A percentile compares a stretch with the other conserved stretches of the same genome.
Evolutionary conservation across 1,139 yeast species (phyloP).

Genomic region (Pichia sp.): DNA sequence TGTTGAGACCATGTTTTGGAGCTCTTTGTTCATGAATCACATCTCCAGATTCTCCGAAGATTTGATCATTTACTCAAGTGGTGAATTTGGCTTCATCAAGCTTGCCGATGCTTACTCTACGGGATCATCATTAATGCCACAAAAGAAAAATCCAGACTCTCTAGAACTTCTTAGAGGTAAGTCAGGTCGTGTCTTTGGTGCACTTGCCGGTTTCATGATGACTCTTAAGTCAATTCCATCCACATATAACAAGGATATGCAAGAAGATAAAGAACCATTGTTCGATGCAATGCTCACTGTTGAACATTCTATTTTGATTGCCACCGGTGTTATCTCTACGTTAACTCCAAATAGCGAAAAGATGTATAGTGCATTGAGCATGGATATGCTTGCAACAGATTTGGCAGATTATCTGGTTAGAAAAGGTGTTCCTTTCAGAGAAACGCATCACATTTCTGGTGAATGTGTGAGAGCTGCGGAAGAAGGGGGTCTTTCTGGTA

Average conservation of each 20-base stretch:
- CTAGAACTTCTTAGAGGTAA: constrained; percentile 93
- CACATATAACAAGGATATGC: constrained; percentile 96
- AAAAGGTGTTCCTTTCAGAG: constrained; percentile 98
- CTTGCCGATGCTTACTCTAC: constrained; percentile 98
- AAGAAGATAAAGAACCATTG: constrained; percentile 96
- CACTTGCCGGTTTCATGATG: constrained; percentile 93
- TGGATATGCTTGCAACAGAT: constrained; percentile 99
- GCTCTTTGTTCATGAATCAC: constrained; percentile 92
- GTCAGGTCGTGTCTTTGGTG: constrained; percentile 95
- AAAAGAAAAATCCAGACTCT: constrained; percentile 96
- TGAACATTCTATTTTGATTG: constrained; percentile 86
- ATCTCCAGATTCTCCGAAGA: constrained; percentile 92
- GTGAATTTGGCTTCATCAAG: constrained; percentile 91
- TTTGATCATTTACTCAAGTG: constrained; percentile 90
- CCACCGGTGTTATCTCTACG: constrained; percentile 94
- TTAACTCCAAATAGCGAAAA: constrained; percentile 60
- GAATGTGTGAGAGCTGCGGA: constrained; percentile 94
- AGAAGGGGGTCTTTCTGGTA: constrained; percentile 63
- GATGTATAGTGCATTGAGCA: constrained; percentile 85
- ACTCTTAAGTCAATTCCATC: constrained; percentile 93
- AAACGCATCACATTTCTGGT: constrained; percentile 97
- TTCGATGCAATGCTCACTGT: constrained; percentile 88
- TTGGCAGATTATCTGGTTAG: constrained; percentile 95
- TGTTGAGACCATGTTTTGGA: constrained; percentile 96
- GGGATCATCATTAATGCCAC: constrained; percentile 98